phyloP scores from a whole-genome alignment of 306 rosid genomes.

The Citrullus amarus region DNA sequence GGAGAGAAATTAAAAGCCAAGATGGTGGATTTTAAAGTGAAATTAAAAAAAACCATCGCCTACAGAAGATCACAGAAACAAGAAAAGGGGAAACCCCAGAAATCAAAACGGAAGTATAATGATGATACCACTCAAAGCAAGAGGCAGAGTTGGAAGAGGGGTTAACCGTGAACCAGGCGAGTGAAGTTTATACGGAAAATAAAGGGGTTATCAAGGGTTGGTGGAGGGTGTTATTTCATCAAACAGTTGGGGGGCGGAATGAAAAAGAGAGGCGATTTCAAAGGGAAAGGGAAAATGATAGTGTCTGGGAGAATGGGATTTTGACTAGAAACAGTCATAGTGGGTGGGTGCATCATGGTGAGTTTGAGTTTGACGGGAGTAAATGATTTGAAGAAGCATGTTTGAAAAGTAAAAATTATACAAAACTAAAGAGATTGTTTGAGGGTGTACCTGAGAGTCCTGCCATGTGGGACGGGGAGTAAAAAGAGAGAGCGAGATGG shows the following conservation, averaged over 20 bases:
- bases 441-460: not conserved
- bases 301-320: not conserved
- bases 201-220: not conserved
- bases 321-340: constrained; percentile 5
- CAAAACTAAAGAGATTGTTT: not conserved
- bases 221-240: not conserved
- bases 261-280: not conserved
- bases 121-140: not conserved
- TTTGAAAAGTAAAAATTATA: not conserved
- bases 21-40: not conserved
- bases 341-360: not conserved
- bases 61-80: not conserved
- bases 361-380: not conserved
- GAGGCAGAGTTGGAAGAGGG: not conserved
- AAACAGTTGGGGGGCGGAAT: not conserved
- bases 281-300: not conserved
- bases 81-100: not conserved
- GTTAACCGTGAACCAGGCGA: not conserved
- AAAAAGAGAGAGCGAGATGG: not conserved
- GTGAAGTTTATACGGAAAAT: not conserved
- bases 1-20: not conserved
- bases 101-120: not conserved
- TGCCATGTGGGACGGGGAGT: not conserved
- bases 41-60: not conserved
- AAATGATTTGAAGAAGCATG: not conserved